Evolutionary conservation across 1,284 basidiomycete genomes (phyloP).

Genomic region (Moesziomyces parantarcticus): DNA sequence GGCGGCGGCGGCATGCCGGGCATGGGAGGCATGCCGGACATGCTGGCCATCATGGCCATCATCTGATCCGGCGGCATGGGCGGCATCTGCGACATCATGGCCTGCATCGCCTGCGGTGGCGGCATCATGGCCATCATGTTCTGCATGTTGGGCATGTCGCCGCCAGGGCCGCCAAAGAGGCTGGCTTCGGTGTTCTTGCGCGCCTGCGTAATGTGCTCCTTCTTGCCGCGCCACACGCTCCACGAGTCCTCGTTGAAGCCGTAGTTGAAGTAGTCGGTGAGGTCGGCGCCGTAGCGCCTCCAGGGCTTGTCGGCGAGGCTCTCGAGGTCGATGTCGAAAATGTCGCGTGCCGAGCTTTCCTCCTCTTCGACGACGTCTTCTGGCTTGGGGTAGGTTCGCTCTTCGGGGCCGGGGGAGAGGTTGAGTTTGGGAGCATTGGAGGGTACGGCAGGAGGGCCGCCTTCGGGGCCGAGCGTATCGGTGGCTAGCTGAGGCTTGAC

Average conservation of each 20-base stretch:
- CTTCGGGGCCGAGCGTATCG: slow-evolving; percentile 36
- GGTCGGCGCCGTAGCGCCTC: slow-evolving; percentile 89
- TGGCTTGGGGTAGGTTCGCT: slow-evolving; percentile 60
- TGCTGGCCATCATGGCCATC: slow-evolving; percentile 62
- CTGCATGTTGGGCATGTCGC: slow-evolving; percentile 38
- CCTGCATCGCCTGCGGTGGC: slow-evolving; percentile 51
- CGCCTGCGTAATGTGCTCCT: slow-evolving; percentile 81
- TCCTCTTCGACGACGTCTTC: slow-evolving; percentile 66
- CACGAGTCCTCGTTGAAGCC: slow-evolving; percentile 97
- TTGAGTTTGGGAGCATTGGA: slow-evolving; percentile 53
- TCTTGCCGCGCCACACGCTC: slow-evolving; percentile 88
- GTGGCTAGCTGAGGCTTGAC: slow-evolving; percentile 5
- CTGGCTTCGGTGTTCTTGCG: slow-evolving; percentile 72
- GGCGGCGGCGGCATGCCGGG: slow-evolving; percentile 34
- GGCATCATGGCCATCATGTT: slow-evolving; percentile 54
- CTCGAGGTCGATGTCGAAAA: slow-evolving; percentile 87
- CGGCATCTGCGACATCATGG: slow-evolving; percentile 60
- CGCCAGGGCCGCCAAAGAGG: slow-evolving; percentile 25
- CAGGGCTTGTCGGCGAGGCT: slow-evolving; percentile 85
- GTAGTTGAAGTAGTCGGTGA: slow-evolving; percentile 99
- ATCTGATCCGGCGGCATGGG: slow-evolving; percentile 54
- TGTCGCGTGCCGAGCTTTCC: slow-evolving; percentile 68
- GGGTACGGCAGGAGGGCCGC: slow-evolving; percentile 60
- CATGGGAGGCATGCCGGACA: slow-evolving; percentile 42
- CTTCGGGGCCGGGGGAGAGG: slow-evolving; percentile 49